Base-by-base conservation (phyloP, 2,329 filamentous ascomycete genomes). In the Hymenotorrendiella dingleyae region DNA sequence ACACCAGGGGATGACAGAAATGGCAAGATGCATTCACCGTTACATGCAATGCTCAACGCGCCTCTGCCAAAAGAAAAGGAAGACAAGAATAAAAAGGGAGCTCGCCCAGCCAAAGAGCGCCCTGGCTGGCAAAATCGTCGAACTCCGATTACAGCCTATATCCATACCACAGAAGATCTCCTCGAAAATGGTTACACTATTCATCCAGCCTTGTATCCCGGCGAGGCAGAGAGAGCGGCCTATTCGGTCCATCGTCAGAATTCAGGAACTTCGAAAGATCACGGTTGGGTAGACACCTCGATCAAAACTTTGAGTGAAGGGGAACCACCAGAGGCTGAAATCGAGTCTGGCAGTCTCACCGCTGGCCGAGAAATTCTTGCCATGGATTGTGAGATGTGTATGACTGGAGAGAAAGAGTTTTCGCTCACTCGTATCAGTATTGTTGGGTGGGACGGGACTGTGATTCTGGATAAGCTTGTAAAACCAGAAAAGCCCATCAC, bases 351-450 rank as follows among this genome's bases (percentile, higher is more conserved):
- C 42, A 91, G 88, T 62, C 69, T 95, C 45, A 94, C 88, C 0
- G 86, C 80, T 22, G 93, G 90, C 26, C 79, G 88, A 49, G 76
- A 83, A 27, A 69, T 96, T 9, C 69, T 94, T 36, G 84, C 88
- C 1, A 71, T 98, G 42, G 93, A 98, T 62, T 98, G 93, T 65
- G 93, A 98, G 65, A 98, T 98, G 93, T 95, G 90, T 62, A 82
- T 88, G 67, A 94, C 89, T 2, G 85, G 82, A 46, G 80, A 84
- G 47, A 80, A 80, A 36, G 78, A 86, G 52, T 87, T 84, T 50
- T 87, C 90, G 26, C 78, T 98, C 32, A 94, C 93, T 2, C 81
- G 93, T 43, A 84, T 97, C 61, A 96, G 89, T 61, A 64, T 97
- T 28, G 70, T 98, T 6, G 71, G 80, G 47, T 98, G 93, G 91